Evolutionary conservation across 441 rosid genomes (phyloP), one percentile per base, ranked within the genome.

Genomic region (Adansonia gregorii): DNA sequence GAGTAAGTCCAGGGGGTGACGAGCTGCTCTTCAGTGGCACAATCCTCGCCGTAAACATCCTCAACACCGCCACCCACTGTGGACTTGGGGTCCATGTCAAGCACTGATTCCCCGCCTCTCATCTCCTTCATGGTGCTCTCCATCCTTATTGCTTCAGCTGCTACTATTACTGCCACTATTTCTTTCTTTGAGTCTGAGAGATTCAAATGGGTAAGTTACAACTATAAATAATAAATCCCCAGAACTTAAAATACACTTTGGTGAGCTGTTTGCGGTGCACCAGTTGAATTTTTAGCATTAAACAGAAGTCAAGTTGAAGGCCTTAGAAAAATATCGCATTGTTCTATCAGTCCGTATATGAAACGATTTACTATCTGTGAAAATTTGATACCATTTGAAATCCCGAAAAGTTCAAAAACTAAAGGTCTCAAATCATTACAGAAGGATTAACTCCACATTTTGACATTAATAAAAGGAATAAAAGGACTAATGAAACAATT

Each of bases 1-100:
- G 90, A 87, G 83, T 81, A 80, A 72, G 92, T 86, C 94, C 94
- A 91, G n/a, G 94, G 94, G 55, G 93, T 89, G 85, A 91, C 83
- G 19, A 82, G 85, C 81, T 88, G 90, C 19, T 91, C 92, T 78
- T 86, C 85, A 39, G 91, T 87, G 78, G 93, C 95, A 27, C 88
- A 70, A 82, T 91, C 95, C 88, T 91, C 95, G 20, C 93, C 95
- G 75, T 91, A 91, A 14, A 86, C 87, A 77, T 91, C 92, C 81
- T 80, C 89, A 74, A 86, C 91, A 63, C 95, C 95, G 46, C 95
- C 95, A 17, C 81, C 81, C 2, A 91, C 94, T 17, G 88, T 74
- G 64, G 91, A 79, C 65, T 81, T 85, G 59, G 93, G 83, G 60
- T 87, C 87, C 41, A 89, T 31, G 68, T 84, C 89, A 9, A 87